Evolutionary conservation across 257 asterid species (phyloP).

Genomic region (Rehmannia glutinosa): DNA sequence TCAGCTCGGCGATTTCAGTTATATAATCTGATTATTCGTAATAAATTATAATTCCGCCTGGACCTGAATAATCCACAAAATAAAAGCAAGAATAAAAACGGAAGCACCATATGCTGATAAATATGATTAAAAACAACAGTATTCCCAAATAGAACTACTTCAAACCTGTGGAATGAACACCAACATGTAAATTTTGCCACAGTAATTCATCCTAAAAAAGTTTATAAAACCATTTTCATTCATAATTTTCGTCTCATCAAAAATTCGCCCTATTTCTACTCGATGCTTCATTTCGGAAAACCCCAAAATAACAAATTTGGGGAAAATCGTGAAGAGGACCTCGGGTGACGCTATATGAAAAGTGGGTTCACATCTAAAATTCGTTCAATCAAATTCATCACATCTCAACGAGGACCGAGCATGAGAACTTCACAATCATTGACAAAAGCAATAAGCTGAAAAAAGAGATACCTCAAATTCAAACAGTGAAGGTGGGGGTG

Average conservation of each 20-base stretch:
- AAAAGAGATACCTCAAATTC: neutral
- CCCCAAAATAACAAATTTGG: neutral
- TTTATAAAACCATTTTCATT: neutral
- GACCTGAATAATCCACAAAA: neutral
- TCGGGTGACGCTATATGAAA: neutral
- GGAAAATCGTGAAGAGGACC: neutral
- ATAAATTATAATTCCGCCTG: constrained; percentile 5
- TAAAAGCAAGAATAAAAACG: neutral
- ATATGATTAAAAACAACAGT: neutral
- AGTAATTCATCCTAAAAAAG: neutral
- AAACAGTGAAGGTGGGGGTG: neutral
- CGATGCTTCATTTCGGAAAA: neutral
- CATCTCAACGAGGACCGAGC: neutral
- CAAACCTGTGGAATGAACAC: neutral
- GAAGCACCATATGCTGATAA: neutral
- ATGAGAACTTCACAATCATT: neutral
- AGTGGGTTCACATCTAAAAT: neutral
- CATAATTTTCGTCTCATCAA: neutral
- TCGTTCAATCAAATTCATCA: neutral
- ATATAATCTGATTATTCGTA: neutral
- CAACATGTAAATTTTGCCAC: neutral
- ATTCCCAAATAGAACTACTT: neutral
- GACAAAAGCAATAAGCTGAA: neutral
- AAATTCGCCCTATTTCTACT: neutral
- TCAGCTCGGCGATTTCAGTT: neutral